Evolutionary conservation across 352 stramenopile species (phyloP).

Genomic region (Discostella stelligera): DNA sequence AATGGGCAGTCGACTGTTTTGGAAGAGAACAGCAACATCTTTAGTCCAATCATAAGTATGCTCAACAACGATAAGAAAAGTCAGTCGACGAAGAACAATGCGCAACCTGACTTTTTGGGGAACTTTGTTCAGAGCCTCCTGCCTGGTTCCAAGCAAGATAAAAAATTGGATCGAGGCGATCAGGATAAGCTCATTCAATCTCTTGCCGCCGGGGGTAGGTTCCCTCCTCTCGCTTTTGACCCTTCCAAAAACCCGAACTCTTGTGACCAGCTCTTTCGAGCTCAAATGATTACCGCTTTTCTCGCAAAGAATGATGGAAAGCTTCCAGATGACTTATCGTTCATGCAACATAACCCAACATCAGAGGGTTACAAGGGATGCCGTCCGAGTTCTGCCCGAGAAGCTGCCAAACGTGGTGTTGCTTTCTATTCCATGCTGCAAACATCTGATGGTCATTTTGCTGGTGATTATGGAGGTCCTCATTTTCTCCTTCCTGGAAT

Average conservation of each 20-base stretch:
- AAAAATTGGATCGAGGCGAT: neutral
- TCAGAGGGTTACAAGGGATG: constrained; percentile 1
- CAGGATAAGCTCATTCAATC: constrained; percentile 37
- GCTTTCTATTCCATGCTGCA: constrained; percentile 88
- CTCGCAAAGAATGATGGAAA: constrained; percentile 41
- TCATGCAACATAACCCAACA: constrained; percentile 15
- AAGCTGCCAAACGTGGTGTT: constrained; percentile 75
- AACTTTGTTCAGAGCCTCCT: constrained; percentile 18
- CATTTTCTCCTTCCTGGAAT: constrained; percentile 90
- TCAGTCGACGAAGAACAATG: neutral
- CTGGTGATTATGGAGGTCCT: constrained; percentile 89
- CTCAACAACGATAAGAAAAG: neutral
- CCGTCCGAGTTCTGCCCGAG: constrained; percentile 40
- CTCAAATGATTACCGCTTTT: constrained; percentile 72
- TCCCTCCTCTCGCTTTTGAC: constrained; percentile 53
- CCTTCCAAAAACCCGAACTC: constrained; percentile 73
- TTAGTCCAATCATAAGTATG: constrained; percentile 6
- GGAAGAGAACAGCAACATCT: constrained; percentile 12
- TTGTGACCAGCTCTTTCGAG: constrained; percentile 66
- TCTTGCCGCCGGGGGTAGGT: constrained; percentile 59
- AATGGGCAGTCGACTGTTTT: constrained; percentile 23
- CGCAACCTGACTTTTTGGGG: neutral
- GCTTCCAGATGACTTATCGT: constrained; percentile 27
- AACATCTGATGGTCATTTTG: constrained; percentile 87
- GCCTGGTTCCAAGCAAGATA: constrained; percentile 3